Evolutionary conservation across 208 protist genomes (phyloP).

Genomic region (Trypanosoma scelopori): DNA sequence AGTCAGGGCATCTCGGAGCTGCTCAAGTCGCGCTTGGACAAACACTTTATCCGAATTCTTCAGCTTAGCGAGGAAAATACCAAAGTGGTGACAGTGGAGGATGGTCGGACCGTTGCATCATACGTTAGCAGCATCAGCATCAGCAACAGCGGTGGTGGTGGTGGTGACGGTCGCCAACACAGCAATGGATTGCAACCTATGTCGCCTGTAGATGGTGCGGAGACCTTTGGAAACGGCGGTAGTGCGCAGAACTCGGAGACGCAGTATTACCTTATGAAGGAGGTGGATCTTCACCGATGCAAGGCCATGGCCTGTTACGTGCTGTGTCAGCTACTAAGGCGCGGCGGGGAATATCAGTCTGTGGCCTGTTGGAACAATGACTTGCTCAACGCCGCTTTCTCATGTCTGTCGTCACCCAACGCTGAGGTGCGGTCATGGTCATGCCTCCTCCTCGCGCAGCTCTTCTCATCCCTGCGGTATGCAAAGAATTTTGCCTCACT

Average conservation of each 20-base stretch:
- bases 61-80: constrained; percentile 84
- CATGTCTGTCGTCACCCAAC: constrained; percentile 52
- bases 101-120: constrained; percentile 35
- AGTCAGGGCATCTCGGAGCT: constrained; percentile 58
- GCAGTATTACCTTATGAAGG: constrained; percentile 73
- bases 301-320: constrained; percentile 94
- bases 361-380: constrained; percentile 80
- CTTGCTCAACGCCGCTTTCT: constrained; percentile 77
- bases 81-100: constrained; percentile 79
- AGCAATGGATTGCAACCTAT: neutral
- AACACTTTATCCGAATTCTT: constrained; percentile 71
- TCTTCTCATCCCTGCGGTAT: constrained; percentile 68
- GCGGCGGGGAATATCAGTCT: constrained; percentile 60
- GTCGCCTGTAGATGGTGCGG: neutral
- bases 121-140: neutral
- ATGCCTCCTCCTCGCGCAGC: constrained; percentile 73
- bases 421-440: constrained; percentile 84
- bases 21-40: constrained; percentile 52
- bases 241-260: constrained; percentile 40
- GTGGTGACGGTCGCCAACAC: neutral
- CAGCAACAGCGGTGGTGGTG: too few species aligned
- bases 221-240: neutral
- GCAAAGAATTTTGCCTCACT: constrained; percentile 77
- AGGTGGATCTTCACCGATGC: constrained; percentile 65
- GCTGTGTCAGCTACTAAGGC: constrained; percentile 78